phyloP scores from a whole-genome alignment of 129 eudicot genomes.

The Flaveria ramosissima region DNA sequence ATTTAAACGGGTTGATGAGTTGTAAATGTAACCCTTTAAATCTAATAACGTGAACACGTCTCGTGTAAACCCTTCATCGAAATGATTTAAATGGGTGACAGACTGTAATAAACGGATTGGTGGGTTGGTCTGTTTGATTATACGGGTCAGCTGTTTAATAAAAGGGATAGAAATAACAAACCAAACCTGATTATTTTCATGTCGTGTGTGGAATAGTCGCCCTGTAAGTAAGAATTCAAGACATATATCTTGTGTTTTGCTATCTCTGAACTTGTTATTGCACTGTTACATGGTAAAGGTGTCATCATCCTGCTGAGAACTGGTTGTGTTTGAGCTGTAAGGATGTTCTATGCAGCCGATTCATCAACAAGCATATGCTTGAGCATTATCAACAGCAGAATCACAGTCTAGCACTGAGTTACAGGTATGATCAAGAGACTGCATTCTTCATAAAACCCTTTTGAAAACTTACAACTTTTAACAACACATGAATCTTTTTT shows the following conservation, averaged over 20 bases:
- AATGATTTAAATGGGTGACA: too few relatives aligned
- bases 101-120: neutral
- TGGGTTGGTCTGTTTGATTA: too few relatives aligned
- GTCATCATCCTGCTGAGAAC: conserved; percentile 85
- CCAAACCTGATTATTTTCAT: too few relatives aligned
- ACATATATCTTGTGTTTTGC: neutral
- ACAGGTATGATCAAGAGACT: conserved; percentile 51
- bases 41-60: too few relatives aligned
- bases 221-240: neutral
- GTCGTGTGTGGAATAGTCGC: too few relatives aligned
- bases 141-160: neutral
- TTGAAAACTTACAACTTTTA: neutral
- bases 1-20: too few relatives aligned
- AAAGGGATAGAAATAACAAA: neutral
- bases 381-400: conserved; percentile 62
- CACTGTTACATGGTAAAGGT: conserved; percentile 45
- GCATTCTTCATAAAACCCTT: neutral
- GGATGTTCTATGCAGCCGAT: conserved; percentile 88
- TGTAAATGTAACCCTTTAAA: too few relatives aligned
- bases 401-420: conserved; percentile 80
- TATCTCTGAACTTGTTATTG: neutral
- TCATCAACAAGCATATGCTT: conserved; percentile 92
- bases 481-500: neutral
- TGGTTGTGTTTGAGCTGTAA: conserved; percentile 92
- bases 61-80: too few relatives aligned